These are phyloP conservation scores for Solanum pimpinellifolium DNA, from an alignment of 257 asterid species.

Conservation along the genomic window DNA sequence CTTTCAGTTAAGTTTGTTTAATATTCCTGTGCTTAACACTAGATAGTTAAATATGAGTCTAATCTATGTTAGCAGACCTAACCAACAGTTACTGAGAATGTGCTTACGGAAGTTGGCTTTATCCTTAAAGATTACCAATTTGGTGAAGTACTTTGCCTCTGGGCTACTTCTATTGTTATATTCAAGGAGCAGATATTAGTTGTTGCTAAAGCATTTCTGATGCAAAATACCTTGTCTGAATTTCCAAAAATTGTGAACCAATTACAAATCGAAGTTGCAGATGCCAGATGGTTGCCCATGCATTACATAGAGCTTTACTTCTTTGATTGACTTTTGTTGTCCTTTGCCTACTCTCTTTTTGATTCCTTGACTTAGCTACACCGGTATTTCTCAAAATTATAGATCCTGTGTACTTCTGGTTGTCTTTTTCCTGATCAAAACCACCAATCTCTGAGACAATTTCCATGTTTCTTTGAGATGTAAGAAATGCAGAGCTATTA, in stretches of 20 bases:
- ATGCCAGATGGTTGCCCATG: not conserved
- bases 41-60: not conserved
- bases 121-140: not conserved
- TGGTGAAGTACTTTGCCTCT: not conserved
- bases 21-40: not conserved
- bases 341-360: not conserved
- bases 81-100: not conserved
- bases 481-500: not conserved
- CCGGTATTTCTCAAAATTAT: not conserved
- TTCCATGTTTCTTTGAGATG: not conserved
- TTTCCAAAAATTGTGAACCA: not conserved
- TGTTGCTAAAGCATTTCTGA: not conserved
- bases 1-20: not conserved
- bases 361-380: not conserved
- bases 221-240: not conserved
- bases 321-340: not conserved
- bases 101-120: not conserved
- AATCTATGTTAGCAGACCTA: not conserved
- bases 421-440: not conserved
- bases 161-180: not conserved
- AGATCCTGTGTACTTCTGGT: not conserved
- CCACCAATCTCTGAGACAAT: not conserved
- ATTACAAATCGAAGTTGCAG: not conserved
- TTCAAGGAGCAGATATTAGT: not conserved
- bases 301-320: not conserved